Evolutionary conservation across 2,329 filamentous ascomycete genomes (phyloP), one percentile per base, ranked within the genome.

Genomic region (Amesomyces nigricolor): DNA sequence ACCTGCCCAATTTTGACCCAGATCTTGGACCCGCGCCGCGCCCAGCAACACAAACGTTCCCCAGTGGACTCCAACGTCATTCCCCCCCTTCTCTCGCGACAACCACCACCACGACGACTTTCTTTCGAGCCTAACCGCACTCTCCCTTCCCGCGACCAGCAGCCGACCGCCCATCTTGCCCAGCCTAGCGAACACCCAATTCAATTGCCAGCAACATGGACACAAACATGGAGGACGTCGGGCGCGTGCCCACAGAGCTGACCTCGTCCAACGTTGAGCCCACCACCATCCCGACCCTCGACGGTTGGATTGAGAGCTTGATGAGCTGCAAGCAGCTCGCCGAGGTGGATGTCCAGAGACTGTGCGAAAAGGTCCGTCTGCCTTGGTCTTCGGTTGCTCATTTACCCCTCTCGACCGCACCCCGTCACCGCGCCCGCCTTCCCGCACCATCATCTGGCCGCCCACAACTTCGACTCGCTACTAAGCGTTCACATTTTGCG

Each of bases 271-370:
- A 74, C 58, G 67, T 74, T 35, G 94, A 97, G 76, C 88, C 92
- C 54, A 86, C 91, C 59, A 89, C 91, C 65, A 94, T 96, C 77
- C 85, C 88, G 59, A 96, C 90, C 58, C 81, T 99, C 61, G 94
- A 99, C 72, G 91, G 91, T 69, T 99, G 94, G 94, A 97, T 99
- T 71, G 92, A 96, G 80, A 91, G 82, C 77, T 80, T 99, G 75
- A 97, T 99, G 92, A 85, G 77, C 70, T 99, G 94, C 88, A 99
- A 99, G 79, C 94, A 97, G 81, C 81, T 99, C 73, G 85, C 89
- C 59, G 94, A 99, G 78, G 80, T 83, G 63, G 94, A 99, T 71
- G 94, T 99, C 61, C 90, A 95, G 77, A 87, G 92, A 72, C 83
- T 99, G 70, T 99, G 94, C 79, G 94, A 97, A 72, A 95, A 96